Evolutionary conservation across 495 filamentous ascomycete genomes (phyloP).

Genomic region (Hypoxylon trugodes): DNA sequence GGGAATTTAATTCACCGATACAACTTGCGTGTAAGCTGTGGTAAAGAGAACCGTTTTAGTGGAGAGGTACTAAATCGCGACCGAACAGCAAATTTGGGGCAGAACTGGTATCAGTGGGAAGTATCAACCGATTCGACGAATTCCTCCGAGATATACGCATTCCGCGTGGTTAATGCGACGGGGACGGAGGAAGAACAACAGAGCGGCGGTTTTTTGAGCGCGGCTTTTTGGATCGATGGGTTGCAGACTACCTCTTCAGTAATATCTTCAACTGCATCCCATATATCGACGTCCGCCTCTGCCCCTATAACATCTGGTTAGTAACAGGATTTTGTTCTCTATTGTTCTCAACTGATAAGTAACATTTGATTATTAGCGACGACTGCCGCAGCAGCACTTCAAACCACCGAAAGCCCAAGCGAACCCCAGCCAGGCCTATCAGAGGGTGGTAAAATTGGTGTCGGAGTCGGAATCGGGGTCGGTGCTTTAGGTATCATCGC

Average conservation of each 20-base stretch:
- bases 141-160: slow-evolving; percentile 37
- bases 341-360: slow-evolving; percentile 1
- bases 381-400: slow-evolving; percentile 1
- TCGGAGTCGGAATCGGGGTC: slow-evolving; percentile 30
- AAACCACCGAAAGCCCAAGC: neutral
- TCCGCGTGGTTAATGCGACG: slow-evolving; percentile 29
- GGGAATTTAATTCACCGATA: slow-evolving; percentile 18
- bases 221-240: slow-evolving; percentile 33
- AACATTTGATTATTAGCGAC: neutral
- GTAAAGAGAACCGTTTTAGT: neutral
- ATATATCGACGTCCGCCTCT: slow-evolving; percentile 17
- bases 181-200: slow-evolving; percentile 26
- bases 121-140: slow-evolving; percentile 35
- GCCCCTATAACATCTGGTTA: slow-evolving; percentile 17
- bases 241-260: slow-evolving; percentile 11
- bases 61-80: neutral
- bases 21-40: slow-evolving; percentile 33
- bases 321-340: neutral
- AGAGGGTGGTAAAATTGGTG: slow-evolving; percentile 22
- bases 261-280: neutral
- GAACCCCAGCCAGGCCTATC: slow-evolving; percentile 1
- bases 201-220: slow-evolving; percentile 35
- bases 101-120: slow-evolving; percentile 36
- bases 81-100: slow-evolving; percentile 26
- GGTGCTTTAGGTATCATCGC: slow-evolving; percentile 24